Evolutionary conservation across 805 yeast genomes (phyloP).

Genomic region (Saccharomycopsis guyanensis): DNA sequence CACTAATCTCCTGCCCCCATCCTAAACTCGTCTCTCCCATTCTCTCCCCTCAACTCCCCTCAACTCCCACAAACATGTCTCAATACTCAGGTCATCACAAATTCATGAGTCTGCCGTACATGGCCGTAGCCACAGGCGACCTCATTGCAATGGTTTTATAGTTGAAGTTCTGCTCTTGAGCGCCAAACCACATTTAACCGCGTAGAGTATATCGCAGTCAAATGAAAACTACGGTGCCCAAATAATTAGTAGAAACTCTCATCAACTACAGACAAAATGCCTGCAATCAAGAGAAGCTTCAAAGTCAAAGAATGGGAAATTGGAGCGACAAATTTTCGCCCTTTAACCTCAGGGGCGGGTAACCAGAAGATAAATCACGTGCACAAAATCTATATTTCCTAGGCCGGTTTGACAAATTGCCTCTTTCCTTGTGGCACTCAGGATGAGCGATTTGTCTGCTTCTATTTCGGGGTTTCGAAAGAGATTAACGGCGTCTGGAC

Average conservation of each 20-base stretch:
- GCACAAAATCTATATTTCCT: too few species aligned
- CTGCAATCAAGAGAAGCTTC: not conserved
- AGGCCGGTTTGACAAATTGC: too few species aligned
- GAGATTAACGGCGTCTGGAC: conserved; percentile 7
- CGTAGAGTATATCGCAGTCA: conserved; percentile 4
- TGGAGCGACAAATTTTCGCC: too few species aligned
- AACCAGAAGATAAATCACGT: too few species aligned
- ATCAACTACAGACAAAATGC: not conserved
- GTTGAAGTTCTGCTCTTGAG: conserved; percentile 6
- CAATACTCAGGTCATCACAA: conserved; percentile 17
- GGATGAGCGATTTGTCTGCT: conserved; percentile 20
- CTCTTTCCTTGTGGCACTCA: too few species aligned
- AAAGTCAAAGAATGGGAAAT: not conserved
- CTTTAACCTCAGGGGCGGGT: too few species aligned
- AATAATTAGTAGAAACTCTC: not conserved
- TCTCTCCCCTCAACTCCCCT: too few species aligned
- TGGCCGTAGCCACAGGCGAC: conserved; percentile 3
- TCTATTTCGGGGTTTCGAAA: conserved; percentile 16
- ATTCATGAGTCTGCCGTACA: conserved; percentile 14
- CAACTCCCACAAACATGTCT: too few species aligned
- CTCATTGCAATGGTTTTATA: conserved; percentile 15
- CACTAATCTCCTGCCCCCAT: too few species aligned
- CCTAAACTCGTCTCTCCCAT: too few species aligned
- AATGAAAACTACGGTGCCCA: conserved; percentile 6
- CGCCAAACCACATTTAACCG: conserved; percentile 13